These are phyloP conservation scores for Onygenales sp. DNA, from an alignment of 2,329 filamentous ascomycete species.

Conservation along the genomic window DNA sequence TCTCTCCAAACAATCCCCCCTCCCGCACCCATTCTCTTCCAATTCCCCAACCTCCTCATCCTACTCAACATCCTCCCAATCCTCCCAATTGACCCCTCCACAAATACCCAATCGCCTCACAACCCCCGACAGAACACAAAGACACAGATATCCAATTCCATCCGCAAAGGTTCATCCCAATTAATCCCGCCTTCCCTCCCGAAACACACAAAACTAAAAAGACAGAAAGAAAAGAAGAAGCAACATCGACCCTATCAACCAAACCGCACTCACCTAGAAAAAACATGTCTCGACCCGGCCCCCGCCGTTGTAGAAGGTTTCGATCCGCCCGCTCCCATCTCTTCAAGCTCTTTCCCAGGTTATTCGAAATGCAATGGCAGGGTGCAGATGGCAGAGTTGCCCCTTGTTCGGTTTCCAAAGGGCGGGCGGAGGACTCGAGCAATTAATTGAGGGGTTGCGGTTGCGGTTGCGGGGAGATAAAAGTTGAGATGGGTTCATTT, in stretches of 20 bases:
- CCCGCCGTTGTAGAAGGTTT: slow-evolving; percentile 44
- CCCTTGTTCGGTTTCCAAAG: background rate
- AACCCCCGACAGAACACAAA: too few species aligned
- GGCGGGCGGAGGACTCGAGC: background rate
- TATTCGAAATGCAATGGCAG: background rate
- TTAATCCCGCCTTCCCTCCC: background rate
- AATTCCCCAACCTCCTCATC: too few species aligned
- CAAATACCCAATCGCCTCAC: too few species aligned
- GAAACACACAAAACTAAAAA: background rate
- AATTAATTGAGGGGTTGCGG: too few species aligned
- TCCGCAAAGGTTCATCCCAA: background rate
- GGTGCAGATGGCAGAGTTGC: background rate
- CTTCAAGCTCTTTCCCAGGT: background rate
- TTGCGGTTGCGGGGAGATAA: too few species aligned
- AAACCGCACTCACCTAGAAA: slow-evolving; percentile 45
- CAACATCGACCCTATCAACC: background rate
- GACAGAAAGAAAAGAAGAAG: background rate
- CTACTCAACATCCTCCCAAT: too few species aligned
- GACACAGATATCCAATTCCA: too few species aligned
- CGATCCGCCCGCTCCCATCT: slow-evolving; percentile 54
- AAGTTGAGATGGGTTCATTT: too few species aligned
- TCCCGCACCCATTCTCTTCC: too few species aligned
- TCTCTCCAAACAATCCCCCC: too few species aligned
- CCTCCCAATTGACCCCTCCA: too few species aligned
- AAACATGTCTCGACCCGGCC: slow-evolving; percentile 47